Base-by-base conservation (phyloP, 83 land plant genomes). In the Picea mariana region DNA sequence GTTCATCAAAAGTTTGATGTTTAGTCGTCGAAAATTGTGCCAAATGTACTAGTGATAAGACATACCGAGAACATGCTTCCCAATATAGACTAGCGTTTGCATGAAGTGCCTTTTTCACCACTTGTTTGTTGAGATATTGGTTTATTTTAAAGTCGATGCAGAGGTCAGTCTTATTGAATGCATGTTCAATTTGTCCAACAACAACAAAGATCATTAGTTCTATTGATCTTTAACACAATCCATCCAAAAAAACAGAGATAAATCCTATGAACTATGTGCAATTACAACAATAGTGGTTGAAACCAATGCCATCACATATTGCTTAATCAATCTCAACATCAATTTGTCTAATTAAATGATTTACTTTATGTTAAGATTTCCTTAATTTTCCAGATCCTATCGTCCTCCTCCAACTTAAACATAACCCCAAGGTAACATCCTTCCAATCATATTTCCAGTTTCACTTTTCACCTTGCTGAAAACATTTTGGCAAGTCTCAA, bases 111-210 rank as follows among this genome's bases (percentile, higher is more conserved):
- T 78, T 81, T 75, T 87, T 89, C 20, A 92, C 95, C 63, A 90
- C 95, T 27, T 76, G 64, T 73, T 91, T 77, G 81, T 92, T 92
- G 17, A 92, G 77, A 75, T 92, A 92, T 47, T 83, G 88, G 13
- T 83, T 84, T 4, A 91, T 90, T 80, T 92, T 87, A 86, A 88
- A 88, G 77, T 87, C 90, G 65, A 90, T 88, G 67, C 95, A 92
- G 2, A 85, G 92, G 84, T 92, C 95, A 20, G 88, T 64, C 0
- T 21, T 67, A 79, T 92, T 17, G 40, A 72, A 20, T n/a, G 42
- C 18, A 20, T 72, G n/a, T 9, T 18, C 11, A n/a, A 72, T 44
- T 26, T 72, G 55, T 47, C 44, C 55, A 38, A 40, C 17, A 49
- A 49, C 12, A 49, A 49, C 8, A 44, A 9, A 44, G 49, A 44